Percentiles rank a stretch among this genome's conserved stretches.
phyloP scores from a whole-genome alignment of 225 moss, liverwort and hornwort species.

The Takakia lepidozioides region DNA sequence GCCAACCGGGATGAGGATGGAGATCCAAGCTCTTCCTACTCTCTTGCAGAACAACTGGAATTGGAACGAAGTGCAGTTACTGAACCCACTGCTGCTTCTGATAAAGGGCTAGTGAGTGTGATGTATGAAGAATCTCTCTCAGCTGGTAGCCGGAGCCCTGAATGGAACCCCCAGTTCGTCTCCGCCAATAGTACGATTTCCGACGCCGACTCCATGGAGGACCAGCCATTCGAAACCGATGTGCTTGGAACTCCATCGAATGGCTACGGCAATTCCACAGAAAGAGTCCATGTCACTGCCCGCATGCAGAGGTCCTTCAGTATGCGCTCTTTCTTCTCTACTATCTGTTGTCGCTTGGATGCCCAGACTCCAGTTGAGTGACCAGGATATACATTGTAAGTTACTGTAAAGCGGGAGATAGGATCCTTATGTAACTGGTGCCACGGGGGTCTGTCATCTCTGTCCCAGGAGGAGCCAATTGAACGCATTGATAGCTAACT shows the following conservation, averaged over 20 bases:
- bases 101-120: slow-evolving; percentile 1
- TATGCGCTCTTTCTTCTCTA: slow-evolving; percentile 26
- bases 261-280: slow-evolving; percentile 14
- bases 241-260: slow-evolving; percentile 6
- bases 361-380: too few relatives aligned
- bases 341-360: slow-evolving; percentile 29
- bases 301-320: slow-evolving; percentile 19
- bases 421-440: too few relatives aligned
- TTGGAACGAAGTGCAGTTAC: too few relatives aligned
- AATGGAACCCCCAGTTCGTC: slow-evolving; percentile 31
- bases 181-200: slow-evolving; percentile 29
- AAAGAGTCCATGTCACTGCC: slow-evolving; percentile 9
- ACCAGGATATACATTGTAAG: too few relatives aligned
- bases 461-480: too few relatives aligned
- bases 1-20: too few relatives aligned
- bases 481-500: too few relatives aligned
- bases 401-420: too few relatives aligned
- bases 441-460: too few relatives aligned
- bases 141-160: slow-evolving; percentile 22
- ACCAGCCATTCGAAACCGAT: slow-evolving; percentile 1
- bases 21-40: too few relatives aligned
- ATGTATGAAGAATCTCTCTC: slow-evolving; percentile 32
- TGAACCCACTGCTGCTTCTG: slow-evolving; percentile 5
- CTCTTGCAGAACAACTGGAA: too few relatives aligned
- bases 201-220: slow-evolving; percentile 17